These are phyloP conservation scores for Xylaria venustula DNA, from an alignment of 495 filamentous ascomycete genomes.

Conservation along the genomic window DNA sequence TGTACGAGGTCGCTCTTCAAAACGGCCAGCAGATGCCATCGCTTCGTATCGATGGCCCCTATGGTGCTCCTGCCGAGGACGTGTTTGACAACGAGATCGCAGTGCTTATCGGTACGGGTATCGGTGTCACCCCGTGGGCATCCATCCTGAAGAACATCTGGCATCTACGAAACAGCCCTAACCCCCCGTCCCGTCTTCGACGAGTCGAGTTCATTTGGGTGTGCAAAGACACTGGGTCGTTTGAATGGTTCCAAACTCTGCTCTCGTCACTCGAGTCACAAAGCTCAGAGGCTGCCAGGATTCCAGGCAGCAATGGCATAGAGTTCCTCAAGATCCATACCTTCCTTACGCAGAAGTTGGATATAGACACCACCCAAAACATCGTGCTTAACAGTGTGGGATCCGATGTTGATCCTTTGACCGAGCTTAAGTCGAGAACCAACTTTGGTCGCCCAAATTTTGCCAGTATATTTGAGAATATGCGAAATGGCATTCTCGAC, in stretches of 20 bases:
- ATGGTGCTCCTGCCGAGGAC: constrained; percentile 94
- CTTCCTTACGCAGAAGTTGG: constrained; percentile 91
- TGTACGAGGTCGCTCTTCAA: constrained; percentile 96
- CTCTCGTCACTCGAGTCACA: constrained; percentile 90
- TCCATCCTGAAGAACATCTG: constrained; percentile 98
- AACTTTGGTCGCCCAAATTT: constrained; percentile 98
- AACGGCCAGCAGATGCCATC: constrained; percentile 88
- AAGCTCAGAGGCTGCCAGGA: constrained; percentile 62
- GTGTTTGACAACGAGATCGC: constrained; percentile 99
- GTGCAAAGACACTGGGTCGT: constrained; percentile 92
- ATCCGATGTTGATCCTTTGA: constrained; percentile 81
- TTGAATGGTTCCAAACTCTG: constrained; percentile 98
- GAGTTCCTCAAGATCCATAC: constrained; percentile 98
- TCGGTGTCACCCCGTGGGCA: constrained; percentile 97
- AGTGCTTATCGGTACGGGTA: constrained; percentile 94
- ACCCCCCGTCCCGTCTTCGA: constrained; percentile 81
- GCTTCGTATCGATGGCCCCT: constrained; percentile 91
- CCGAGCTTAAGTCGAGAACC: constrained; percentile 82
- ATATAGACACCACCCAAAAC: constrained; percentile 88
- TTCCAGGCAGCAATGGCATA: constrained; percentile 59
- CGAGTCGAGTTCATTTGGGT: constrained; percentile 99
- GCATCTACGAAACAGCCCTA: constrained; percentile 83
- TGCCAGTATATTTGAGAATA: constrained; percentile 70
- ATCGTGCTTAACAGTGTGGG: constrained; percentile 96
- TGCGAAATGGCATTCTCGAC: constrained; percentile 84